Conservation (phyloP, 345 rosid species). For the Hevea brasiliensis region DNA sequence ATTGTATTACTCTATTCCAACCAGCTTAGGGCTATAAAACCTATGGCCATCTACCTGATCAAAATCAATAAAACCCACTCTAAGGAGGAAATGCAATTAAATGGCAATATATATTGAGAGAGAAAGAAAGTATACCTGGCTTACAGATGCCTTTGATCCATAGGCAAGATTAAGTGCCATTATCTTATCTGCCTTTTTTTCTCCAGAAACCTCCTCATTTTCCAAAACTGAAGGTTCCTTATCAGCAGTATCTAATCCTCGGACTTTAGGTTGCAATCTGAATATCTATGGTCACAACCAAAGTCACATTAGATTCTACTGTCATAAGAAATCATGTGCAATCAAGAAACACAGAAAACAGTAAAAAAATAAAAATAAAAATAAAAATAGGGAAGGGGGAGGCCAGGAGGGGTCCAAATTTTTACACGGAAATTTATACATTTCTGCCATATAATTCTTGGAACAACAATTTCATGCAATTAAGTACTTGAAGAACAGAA, state of each 20-base stretch:
- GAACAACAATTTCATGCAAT: no score
- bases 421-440: no score
- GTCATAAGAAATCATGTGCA: neutral
- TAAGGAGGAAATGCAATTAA: neutral
- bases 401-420: no score
- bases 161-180: conserved; percentile 28
- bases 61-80: neutral
- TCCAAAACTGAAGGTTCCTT: conserved; percentile 33
- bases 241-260: conserved; percentile 25
- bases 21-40: neutral
- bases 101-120: neutral
- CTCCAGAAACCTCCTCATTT: conserved; percentile 33
- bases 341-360: neutral
- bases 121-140: conserved; percentile 37
- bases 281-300: conserved; percentile 43
- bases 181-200: conserved; percentile 20
- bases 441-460: no score
- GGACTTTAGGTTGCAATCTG: conserved; percentile 69
- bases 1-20: neutral
- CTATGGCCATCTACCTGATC: neutral
- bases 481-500: no score
- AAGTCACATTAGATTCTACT: neutral
- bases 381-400: neutral
- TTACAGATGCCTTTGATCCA: conserved; percentile 50
- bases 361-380: neutral